These are phyloP conservation scores for Lepiota subincarnata DNA, from an alignment of 768 basidiomycete genomes.

Conservation along the genomic window DNA sequence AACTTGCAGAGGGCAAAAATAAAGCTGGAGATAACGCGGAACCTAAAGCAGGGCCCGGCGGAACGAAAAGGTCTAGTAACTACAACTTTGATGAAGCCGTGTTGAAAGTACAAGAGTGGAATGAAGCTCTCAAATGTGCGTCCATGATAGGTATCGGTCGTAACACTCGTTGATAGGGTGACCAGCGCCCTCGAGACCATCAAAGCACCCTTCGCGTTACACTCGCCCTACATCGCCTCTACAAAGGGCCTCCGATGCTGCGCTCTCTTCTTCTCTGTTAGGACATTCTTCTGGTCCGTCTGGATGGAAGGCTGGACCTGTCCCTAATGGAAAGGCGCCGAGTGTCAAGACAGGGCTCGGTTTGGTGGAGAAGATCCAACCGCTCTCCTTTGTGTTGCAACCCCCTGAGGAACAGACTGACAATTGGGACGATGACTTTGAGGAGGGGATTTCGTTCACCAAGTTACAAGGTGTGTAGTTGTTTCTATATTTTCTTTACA, in stretches of 20 bases:
- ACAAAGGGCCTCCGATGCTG: slow-evolving; percentile 32
- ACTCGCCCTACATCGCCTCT: slow-evolving; percentile 45
- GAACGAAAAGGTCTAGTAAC: slow-evolving; percentile 56
- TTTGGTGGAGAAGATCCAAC: slow-evolving; percentile 53
- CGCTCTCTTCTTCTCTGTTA: slow-evolving; percentile 27
- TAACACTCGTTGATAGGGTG: slow-evolving; percentile 8
- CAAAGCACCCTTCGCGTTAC: slow-evolving; percentile 59
- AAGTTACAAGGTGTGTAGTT: slow-evolving; percentile 61
- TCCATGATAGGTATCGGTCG: slow-evolving; percentile 4
- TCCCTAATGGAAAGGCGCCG: slow-evolving; percentile 18
- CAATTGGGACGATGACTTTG: slow-evolving; percentile 99
- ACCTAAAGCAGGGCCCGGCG: slow-evolving; percentile 31
- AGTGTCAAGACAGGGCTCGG: slow-evolving; percentile 35
- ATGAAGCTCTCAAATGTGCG: slow-evolving; percentile 89
- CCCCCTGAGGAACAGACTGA: slow-evolving; percentile 85
- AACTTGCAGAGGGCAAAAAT: slow-evolving; percentile 47
- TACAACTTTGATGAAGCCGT: slow-evolving; percentile 95
- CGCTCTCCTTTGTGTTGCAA: slow-evolving; percentile 61
- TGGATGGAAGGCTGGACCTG: slow-evolving; percentile 29
- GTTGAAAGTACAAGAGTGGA: slow-evolving; percentile 96
- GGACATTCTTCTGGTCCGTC: slow-evolving; percentile 26
- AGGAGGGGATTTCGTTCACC: slow-evolving; percentile 84
- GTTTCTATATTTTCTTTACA: not conserved
- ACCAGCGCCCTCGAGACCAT: slow-evolving; percentile 67
- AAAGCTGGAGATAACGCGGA: slow-evolving; percentile 28